Conservation (phyloP, 257 asterid species). For the Solanum chiquidenum region DNA sequence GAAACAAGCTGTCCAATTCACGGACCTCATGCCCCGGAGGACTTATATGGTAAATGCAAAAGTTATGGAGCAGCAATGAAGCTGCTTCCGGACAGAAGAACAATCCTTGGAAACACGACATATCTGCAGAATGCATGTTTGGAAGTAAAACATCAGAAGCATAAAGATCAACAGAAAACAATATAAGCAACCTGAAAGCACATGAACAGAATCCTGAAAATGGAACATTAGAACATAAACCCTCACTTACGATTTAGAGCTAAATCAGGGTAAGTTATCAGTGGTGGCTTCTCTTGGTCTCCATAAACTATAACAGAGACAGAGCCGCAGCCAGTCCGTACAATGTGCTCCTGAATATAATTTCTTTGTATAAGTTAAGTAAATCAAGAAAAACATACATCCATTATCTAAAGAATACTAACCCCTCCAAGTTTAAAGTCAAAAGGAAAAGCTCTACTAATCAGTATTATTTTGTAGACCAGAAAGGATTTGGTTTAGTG, state of each 20-base stretch:
- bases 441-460: not conserved
- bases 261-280: conserved; percentile 89
- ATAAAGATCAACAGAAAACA: not conserved
- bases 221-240: not conserved
- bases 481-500: not conserved
- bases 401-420: not conserved
- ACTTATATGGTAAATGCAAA: conserved; percentile 35
- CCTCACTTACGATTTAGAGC: conserved; percentile 81
- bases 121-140: conserved; percentile 33
- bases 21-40: conserved; percentile 47
- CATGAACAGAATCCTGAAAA: not conserved
- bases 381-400: not conserved
- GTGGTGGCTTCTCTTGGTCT: conserved; percentile 85
- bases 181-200: not conserved
- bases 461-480: not conserved
- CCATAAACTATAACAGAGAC: conserved; percentile 84
- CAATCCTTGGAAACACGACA: conserved; percentile 79
- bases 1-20: conserved; percentile 1
- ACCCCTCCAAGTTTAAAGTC: not conserved
- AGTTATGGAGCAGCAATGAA: conserved; percentile 28
- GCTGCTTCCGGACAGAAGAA: conserved; percentile 43
- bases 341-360: conserved; percentile 62
- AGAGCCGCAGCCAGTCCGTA: conserved; percentile 66
- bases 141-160: not conserved
- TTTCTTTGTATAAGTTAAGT: not conserved